Base-by-base conservation (phyloP, 2,329 filamentous ascomycete species). In the Dendrostoma leiphaemia region DNA sequence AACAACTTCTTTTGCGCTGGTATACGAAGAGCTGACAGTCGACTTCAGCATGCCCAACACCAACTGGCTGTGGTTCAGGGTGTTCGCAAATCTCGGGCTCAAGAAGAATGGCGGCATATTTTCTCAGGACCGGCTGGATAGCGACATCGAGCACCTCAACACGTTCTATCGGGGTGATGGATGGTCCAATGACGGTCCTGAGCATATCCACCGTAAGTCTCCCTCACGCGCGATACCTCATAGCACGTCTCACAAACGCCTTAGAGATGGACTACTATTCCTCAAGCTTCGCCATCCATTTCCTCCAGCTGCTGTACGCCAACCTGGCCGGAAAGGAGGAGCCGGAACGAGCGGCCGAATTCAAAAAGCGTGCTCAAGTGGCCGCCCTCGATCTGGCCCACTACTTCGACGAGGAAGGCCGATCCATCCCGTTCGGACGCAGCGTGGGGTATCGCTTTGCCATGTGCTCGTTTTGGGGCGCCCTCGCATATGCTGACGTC, bases 381-480 rank as follows among this genome's bases (percentile, higher is more conserved):
- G 88, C 81, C 58, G 88, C 89, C 0, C 72, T 86, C 3, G 88
- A 91, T 60, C 83, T 91, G 59, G 79, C 85, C 3, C 85, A 91
- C 70, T 92, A 91, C 68, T 91, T 89, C 58, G 88, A 90, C 62
- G 77, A 83, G 8, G 79, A 89, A 66, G 89, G 85, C 5, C 78
- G 87, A 23, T 80, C 86, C 2, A 88, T 91, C 48, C 89, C 89
- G 0, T 93, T 91, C 61, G 89, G 89, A 3, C 81, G 89, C 45
- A 90, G 86, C 49, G 80, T 92, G 47, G 89, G 87, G 6, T 93
- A 93, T 67, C 82, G 89, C n/a, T 92, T 91, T 67, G 89, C 88
- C 46, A 91, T 91, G 84, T 85, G 87, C n/a, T 88, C 84, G 0
- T 92, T 92, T 71, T 92, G 89, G 89, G 85, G 87, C 12, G 86